Evolutionary conservation across 2,329 filamentous ascomycete species (phyloP), one percentile per base, ranked within the genome.

Genomic region (Intubia oerlemansii): DNA sequence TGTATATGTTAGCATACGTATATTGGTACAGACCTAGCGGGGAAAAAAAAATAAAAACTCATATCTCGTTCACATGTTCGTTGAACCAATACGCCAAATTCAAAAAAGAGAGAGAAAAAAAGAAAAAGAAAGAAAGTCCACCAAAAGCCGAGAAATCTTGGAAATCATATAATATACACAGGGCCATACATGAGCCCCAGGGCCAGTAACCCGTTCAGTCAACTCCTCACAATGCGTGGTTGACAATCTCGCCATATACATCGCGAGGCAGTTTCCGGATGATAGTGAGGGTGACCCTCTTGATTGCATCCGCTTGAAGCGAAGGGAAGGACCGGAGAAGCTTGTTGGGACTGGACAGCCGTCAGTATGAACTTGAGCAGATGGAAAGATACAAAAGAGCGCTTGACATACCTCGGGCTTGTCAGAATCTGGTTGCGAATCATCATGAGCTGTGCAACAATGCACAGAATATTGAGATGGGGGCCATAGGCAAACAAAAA

Each of bases 401-500:
- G 22, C 7, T 12, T 4, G 13, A 19, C 59, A 39, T 56, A 91
- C 84, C 78, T 92, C 6, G 76, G 65, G 32, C 78, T 91, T 32
- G 70, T 70, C 40, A 98, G 54, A 30, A 98, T 72, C 35, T 80
- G 71, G 32, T 84, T 75, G 34, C 84, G 63, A 53, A 93, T 80
- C 42, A 91, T 66, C 27, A 93, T 74, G 29, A 98, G 57, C 52
- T 98, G 88, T 10, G 85, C 85, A 11, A 95, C 88, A 38, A 98
- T 93, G 47, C 88, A 95, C 14, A 98, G 54, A 32, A 98, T 80
- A 44, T 98, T 98, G 35, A 98, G 51, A 48, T 98, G 88, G 20
- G 82, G 73, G 0, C 88, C 88, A 41, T 93, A 98, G 0, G 88
- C 85, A 44, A 98, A 91, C 14, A 98, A 53, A 41, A 98, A 98